Percentiles rank a stretch among this genome's conserved stretches.
phyloP scores from a whole-genome alignment of 1,284 basidiomycete genomes.

The Cryptococcus jaspeensis region DNA sequence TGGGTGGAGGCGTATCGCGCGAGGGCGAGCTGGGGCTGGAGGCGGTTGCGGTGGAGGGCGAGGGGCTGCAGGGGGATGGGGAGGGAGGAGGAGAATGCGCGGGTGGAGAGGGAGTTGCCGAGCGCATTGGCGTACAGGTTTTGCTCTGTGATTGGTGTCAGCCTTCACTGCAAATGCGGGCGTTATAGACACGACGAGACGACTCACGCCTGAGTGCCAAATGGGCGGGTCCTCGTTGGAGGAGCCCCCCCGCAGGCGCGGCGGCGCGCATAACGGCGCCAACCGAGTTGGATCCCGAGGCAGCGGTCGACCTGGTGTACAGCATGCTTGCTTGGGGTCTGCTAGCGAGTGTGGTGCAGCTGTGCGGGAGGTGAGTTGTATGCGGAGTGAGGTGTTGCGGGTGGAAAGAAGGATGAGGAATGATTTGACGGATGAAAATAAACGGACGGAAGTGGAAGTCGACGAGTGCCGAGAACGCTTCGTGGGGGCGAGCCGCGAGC shows the following conservation, averaged over 20 bases:
- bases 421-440: background rate
- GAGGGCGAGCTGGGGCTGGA: background rate
- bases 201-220: constrained; percentile 10
- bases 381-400: too few relatives aligned
- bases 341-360: background rate
- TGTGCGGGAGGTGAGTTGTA: background rate
- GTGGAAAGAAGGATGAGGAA: background rate
- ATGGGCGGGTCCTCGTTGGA: constrained; percentile 4
- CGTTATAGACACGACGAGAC: background rate
- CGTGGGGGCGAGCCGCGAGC: background rate
- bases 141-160: constrained; percentile 2
- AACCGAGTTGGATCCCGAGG: constrained; percentile 10
- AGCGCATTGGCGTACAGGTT: constrained; percentile 11
- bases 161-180: background rate
- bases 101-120: constrained; percentile 5
- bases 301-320: constrained; percentile 9
- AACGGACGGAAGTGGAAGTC: background rate
- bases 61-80: constrained; percentile 14
- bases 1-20: constrained; percentile 28
- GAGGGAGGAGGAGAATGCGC: constrained; percentile 14
- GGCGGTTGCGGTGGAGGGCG: constrained; percentile 8
- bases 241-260: background rate
- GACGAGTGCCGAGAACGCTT: too few relatives aligned
- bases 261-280: constrained; percentile 4
- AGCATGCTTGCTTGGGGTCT: constrained; percentile 1